These are phyloP conservation scores for Acrocalymma vagum DNA, from an alignment of 2,329 filamentous ascomycete species.

Conservation along the genomic window DNA sequence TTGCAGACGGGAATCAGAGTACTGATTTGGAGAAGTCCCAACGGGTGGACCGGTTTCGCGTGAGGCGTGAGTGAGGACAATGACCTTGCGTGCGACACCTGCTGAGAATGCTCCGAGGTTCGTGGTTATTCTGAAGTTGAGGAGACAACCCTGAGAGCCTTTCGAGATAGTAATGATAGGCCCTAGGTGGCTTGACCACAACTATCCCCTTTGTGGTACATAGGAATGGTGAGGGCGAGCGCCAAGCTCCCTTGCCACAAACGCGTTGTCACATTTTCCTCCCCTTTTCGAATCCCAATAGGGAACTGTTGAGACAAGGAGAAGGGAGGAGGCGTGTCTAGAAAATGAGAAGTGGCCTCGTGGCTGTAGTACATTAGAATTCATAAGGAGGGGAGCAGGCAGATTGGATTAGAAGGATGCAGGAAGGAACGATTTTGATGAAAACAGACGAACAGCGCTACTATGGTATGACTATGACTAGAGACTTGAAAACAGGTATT, in stretches of 20 bases:
- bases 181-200: slow-evolving; percentile 25
- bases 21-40: slow-evolving; percentile 33
- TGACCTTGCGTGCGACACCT: slow-evolving; percentile 36
- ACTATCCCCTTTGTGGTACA: slow-evolving; percentile 27
- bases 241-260: slow-evolving; percentile 28
- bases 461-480: too few relatives aligned
- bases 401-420: too few relatives aligned
- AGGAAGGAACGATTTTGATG: too few relatives aligned
- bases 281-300: slow-evolving; percentile 11
- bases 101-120: slow-evolving; percentile 33
- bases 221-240: slow-evolving; percentile 33
- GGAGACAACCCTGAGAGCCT: slow-evolving; percentile 28
- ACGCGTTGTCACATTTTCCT: slow-evolving; percentile 25
- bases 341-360: slow-evolving; percentile 5
- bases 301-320: slow-evolving; percentile 17
- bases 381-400: not conserved
- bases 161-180: slow-evolving; percentile 21
- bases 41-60: slow-evolving; percentile 32
- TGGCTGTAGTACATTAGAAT: not conserved
- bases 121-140: slow-evolving; percentile 3
- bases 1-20: slow-evolving; percentile 41
- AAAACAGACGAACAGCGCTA: too few relatives aligned
- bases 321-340: slow-evolving; percentile 20
- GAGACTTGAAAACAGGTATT: too few relatives aligned
- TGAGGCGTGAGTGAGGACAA: slow-evolving; percentile 30